These are phyloP conservation scores for Rostrohypoxylon terebratum DNA, from an alignment of 495 filamentous ascomycete species.

Conservation along the genomic window DNA sequence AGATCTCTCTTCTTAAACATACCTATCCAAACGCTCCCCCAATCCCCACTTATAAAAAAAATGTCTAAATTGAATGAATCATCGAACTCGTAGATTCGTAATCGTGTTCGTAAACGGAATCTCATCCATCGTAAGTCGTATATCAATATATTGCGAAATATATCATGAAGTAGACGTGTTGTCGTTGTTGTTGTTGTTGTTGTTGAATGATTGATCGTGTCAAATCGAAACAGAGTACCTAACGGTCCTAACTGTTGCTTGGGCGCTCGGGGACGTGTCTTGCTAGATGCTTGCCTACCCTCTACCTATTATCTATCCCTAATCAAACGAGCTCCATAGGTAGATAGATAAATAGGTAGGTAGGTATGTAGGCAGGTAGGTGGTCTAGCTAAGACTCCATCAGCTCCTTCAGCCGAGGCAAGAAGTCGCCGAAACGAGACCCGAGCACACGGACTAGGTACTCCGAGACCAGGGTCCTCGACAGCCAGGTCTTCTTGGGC, in stretches of 20 bases:
- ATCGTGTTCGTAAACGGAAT: background rate
- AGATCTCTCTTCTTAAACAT: background rate
- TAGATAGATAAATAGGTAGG: background rate
- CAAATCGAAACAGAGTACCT: background rate
- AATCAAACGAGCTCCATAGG: background rate
- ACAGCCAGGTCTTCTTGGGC: background rate
- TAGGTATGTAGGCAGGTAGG: background rate
- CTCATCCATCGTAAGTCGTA: background rate
- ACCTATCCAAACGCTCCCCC: background rate
- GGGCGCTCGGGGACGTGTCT: background rate
- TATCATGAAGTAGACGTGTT: background rate
- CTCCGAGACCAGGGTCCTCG: background rate
- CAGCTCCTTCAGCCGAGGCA: background rate
- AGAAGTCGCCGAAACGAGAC: background rate
- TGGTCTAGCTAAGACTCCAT: background rate
- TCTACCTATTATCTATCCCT: background rate
- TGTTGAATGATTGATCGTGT: background rate
- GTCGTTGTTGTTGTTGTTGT: background rate
- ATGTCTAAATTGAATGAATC: background rate
- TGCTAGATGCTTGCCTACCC: background rate
- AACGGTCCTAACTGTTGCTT: background rate
- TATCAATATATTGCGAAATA: background rate
- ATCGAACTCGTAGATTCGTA: conserved; percentile 1
- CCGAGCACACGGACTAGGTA: background rate
- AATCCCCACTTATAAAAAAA: background rate